Evolutionary conservation across 352 stramenopile genomes (phyloP), one percentile per base, ranked within the genome.

Genomic region (Phytophthora pseudosyringae): DNA sequence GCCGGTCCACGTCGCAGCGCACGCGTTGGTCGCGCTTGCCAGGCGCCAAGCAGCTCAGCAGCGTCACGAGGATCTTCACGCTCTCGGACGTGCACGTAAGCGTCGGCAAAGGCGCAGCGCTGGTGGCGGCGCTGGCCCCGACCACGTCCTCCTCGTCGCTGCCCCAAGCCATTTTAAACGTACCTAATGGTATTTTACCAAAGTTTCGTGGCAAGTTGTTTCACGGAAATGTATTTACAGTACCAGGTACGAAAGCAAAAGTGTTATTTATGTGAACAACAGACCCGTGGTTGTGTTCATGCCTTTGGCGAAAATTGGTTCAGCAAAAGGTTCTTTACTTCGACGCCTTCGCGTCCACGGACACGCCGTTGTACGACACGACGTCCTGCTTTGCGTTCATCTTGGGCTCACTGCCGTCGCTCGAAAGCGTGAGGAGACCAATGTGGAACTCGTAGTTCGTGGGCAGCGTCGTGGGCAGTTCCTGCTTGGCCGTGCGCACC

Each of bases 1-100:
- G 64, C 8, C 33, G 25, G 50, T 95, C 88, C 38, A 89, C 74
- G 64, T 95, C 86, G 46, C 85, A 94, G 16, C 82, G 83, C 11
- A 95, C 76, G 56, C 85, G 88, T 61, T 93, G 79, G 54, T 94
- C 85, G 52, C 89, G 91, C 55, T 88, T 91, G 43, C 82, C 69
- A 25, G 82, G 69, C 31, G 79, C 69, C 21, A 95, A 54, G 33
- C 84, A 94, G 46, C 61, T 74, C 5, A 95, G 72, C 31, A 95
- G 67, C 29, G 81, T 91, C 64, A 93, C 80, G 16, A 95, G 62
- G 46, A 92, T 47, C 55, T 92, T 93, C 16, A 89, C 81, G 50
- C 80, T 95, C 55, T 93, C 83, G 21, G 70, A 51, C 7, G 81
- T 73, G 69, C 81, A 91, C 38, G 72, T 61, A 32, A 92, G 63